A percentile compares a stretch with the other conserved stretches of the same genome.
These are phyloP conservation scores for Clarireedia sp. DNA, from an alignment of 2,329 filamentous ascomycete species.

Conservation along the genomic window DNA sequence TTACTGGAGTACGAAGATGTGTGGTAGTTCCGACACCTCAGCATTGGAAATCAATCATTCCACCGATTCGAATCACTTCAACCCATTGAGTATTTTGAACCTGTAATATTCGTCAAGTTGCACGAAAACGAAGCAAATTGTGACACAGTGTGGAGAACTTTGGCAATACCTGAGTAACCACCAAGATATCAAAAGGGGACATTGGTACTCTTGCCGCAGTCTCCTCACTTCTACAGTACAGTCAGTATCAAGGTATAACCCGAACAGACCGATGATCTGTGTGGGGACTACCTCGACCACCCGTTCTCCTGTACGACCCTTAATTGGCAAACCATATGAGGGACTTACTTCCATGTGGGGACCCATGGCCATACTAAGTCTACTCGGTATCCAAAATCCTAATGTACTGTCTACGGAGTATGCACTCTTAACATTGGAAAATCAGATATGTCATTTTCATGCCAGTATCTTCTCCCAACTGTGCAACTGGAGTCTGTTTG, in stretches of 20 bases:
- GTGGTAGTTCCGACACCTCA: not conserved
- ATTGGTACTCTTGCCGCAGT: too few relatives aligned
- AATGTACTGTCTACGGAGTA: not conserved
- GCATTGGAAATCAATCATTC: not conserved
- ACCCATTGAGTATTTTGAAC: too few relatives aligned
- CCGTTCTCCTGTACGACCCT: not conserved
- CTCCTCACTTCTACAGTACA: too few relatives aligned
- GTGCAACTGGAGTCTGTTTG: not conserved
- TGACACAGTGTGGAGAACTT: not conserved
- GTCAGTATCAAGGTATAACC: not conserved
- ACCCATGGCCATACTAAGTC: not conserved
- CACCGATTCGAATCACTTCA: too few relatives aligned
- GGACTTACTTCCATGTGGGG: too few relatives aligned
- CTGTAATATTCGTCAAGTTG: not conserved
- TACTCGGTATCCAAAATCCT: not conserved
- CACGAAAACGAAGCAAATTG: not conserved
- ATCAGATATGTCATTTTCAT: not conserved
- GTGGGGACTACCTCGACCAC: not conserved
- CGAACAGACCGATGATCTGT: not conserved
- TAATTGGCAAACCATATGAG: not conserved
- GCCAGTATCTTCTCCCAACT: not conserved
- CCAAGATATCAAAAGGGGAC: too few relatives aligned
- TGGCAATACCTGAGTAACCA: too few relatives aligned
- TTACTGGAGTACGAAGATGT: slow-evolving; percentile 4
- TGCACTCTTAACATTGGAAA: not conserved